Evolutionary conservation across 306 rosid genomes (phyloP).

Genomic region (Quercus bicolor): DNA sequence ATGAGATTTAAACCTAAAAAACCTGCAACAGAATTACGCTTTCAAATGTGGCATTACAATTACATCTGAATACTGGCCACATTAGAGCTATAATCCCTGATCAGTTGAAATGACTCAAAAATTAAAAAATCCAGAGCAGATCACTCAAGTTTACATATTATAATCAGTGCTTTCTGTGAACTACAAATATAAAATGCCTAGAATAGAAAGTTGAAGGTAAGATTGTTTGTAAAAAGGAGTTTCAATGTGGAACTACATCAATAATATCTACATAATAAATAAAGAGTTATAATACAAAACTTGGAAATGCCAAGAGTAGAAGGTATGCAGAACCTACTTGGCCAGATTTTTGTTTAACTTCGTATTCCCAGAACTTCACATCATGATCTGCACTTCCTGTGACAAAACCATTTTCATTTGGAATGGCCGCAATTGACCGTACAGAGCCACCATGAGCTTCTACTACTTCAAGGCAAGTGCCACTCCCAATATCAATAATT

Average conservation of each 20-base stretch:
- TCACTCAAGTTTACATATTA: not conserved
- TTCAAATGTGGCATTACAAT: not conserved
- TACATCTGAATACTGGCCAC: not conserved
- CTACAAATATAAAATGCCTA: not conserved
- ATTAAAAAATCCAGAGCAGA: not conserved
- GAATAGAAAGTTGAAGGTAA: not conserved
- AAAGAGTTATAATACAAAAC: not conserved
- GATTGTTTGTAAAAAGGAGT: not conserved
- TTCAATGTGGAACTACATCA: not conserved
- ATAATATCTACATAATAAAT: not conserved
- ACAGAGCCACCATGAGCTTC: constrained; percentile 89
- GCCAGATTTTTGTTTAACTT: constrained; percentile 54
- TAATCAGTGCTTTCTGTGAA: not conserved
- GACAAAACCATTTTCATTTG: constrained; percentile 71
- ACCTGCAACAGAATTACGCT: not conserved
- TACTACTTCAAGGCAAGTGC: constrained; percentile 68
- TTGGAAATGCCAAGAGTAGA: not conserved
- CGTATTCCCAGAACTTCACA: constrained; percentile 92
- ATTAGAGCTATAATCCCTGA: not conserved
- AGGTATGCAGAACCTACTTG: constrained; percentile 58
- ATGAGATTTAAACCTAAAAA: not conserved
- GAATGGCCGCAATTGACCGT: constrained; percentile 64
- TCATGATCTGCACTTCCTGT: constrained; percentile 95
- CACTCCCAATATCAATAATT: constrained; percentile 81
- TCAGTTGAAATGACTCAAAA: not conserved